These are phyloP conservation scores for Coniosporium apollinis DNA, from an alignment of 495 filamentous ascomycete genomes.

Conservation along the genomic window DNA sequence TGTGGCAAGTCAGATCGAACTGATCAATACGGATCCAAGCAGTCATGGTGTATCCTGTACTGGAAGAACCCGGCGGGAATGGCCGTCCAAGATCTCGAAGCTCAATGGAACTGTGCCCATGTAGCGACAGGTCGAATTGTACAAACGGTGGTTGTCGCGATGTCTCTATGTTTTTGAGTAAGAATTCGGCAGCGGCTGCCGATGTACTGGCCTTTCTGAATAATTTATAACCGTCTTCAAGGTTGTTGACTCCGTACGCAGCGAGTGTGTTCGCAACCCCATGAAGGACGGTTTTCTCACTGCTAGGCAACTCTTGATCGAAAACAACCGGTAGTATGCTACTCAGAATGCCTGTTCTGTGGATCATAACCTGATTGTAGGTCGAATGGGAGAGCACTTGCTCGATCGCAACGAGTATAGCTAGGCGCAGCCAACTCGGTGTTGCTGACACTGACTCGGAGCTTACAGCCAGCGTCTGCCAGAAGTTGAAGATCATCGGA, in stretches of 20 bases:
- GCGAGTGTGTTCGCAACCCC: conserved; percentile 42
- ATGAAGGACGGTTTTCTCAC: conserved; percentile 41
- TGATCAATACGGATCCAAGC: conserved; percentile 76
- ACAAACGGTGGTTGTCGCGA: conserved; percentile 68
- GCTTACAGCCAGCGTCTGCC: conserved; percentile 32
- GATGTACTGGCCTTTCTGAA: conserved; percentile 48
- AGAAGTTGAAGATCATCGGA: conserved; percentile 46
- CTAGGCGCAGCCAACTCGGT: conserved; percentile 37
- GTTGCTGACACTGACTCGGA: conserved; percentile 15
- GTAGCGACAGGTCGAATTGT: conserved; percentile 79
- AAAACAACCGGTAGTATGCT: conserved; percentile 55
- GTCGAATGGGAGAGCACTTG: conserved; percentile 41
- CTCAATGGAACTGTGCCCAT: conserved; percentile 81
- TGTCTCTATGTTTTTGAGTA: conserved; percentile 50
- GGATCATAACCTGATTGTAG: conserved; percentile 59
- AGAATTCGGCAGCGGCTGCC: conserved; percentile 47
- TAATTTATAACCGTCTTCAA: conserved; percentile 66
- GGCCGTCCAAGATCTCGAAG: conserved; percentile 61
- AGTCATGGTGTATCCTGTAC: conserved; percentile 70
- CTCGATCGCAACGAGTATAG: conserved; percentile 38
- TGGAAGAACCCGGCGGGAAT: conserved; percentile 61
- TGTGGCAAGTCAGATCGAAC: conserved; percentile 73
- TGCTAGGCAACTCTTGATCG: conserved; percentile 22
- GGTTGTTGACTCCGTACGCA: conserved; percentile 49
- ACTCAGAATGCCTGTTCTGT: conserved; percentile 59